Evolutionary conservation across 306 rosid genomes (phyloP).

Genomic region (Vicia sativa): DNA sequence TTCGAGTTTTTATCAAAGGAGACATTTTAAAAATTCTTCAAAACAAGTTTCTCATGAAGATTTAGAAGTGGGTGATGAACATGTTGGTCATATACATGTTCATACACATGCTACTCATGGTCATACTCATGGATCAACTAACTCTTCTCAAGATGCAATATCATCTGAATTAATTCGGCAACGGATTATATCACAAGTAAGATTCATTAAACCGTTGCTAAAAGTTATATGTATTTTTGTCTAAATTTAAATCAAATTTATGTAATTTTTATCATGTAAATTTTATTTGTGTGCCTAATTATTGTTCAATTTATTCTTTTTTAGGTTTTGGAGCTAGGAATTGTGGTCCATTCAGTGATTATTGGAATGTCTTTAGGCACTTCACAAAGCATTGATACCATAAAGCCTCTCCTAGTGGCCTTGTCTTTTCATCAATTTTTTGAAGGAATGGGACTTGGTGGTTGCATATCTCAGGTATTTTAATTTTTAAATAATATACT

Average conservation of each 20-base stretch:
- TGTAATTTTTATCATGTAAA: not conserved
- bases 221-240: not conserved
- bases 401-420: conserved; percentile 71
- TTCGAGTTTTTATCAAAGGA: conserved; percentile 57
- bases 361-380: conserved; percentile 78
- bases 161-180: conserved; percentile 56
- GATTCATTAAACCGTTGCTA: not conserved
- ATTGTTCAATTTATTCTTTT: not conserved
- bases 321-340: conserved; percentile 83
- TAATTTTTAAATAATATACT: not conserved
- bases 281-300: not conserved
- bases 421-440: conserved; percentile 89
- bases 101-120: conserved; percentile 97
- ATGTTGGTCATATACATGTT: conserved; percentile 79
- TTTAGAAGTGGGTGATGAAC: conserved; percentile 57
- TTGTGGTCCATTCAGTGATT: conserved; percentile 82
- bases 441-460: conserved; percentile 93
- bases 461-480: conserved; percentile 81
- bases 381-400: conserved; percentile 50
- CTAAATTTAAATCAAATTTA: not conserved
- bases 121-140: conserved; percentile 79
- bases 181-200: conserved; percentile 81
- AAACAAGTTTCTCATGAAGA: conserved; percentile 49
- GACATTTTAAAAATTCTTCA: conserved; percentile 41
- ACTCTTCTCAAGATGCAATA: conserved; percentile 31